Percentiles rank a stretch among this genome's conserved stretches.
These are phyloP conservation scores for Pyrus pyrifolia DNA, from an alignment of 306 rosid genomes.

Conservation along the genomic window DNA sequence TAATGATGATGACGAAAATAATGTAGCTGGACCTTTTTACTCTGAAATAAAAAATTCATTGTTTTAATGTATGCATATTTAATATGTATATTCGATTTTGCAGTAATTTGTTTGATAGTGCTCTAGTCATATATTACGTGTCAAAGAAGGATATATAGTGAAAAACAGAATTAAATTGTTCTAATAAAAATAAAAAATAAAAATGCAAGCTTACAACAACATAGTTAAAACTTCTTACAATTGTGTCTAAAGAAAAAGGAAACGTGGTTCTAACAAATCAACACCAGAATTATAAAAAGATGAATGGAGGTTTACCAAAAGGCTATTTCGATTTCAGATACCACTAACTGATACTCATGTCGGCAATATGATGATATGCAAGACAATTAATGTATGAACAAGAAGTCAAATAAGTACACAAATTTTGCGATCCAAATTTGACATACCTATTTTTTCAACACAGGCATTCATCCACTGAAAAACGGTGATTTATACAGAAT, in stretches of 20 bases:
- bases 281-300: background rate
- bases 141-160: too few species aligned
- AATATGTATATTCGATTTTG: background rate
- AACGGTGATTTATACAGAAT: background rate
- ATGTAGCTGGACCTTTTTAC: background rate
- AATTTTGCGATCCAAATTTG: background rate
- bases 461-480: background rate
- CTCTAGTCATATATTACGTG: background rate
- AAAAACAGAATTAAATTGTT: too few species aligned
- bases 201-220: too few species aligned
- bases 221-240: background rate
- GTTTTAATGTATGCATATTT: background rate
- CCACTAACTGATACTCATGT: background rate
- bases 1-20: background rate
- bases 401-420: background rate
- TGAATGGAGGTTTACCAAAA: background rate
- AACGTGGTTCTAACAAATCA: background rate
- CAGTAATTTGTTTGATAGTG: background rate
- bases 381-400: background rate
- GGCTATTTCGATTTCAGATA: background rate
- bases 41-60: background rate
- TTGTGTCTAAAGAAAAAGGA: background rate
- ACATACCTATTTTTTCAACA: background rate
- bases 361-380: background rate
- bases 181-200: too few species aligned